Conservation (phyloP, 1,284 basidiomycete species). For the Singerocomus rubriflavus region DNA sequence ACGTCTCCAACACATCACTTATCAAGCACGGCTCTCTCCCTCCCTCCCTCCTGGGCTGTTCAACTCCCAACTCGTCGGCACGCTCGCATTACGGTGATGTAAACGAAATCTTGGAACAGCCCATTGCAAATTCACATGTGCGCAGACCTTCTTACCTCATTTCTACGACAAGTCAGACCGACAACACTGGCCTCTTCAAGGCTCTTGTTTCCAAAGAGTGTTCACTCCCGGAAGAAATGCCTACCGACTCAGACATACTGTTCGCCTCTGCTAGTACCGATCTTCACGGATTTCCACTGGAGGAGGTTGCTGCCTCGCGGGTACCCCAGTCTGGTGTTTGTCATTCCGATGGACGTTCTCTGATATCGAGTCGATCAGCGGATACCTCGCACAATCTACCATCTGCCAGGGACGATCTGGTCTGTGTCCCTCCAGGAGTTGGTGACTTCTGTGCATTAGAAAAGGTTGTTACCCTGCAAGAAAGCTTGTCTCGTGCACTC, state of each 20-base stretch:
- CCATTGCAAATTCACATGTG: neutral
- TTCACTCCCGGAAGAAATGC: neutral
- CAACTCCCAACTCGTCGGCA: slow-evolving; percentile 27
- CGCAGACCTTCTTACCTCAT: neutral
- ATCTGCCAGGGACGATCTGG: neutral
- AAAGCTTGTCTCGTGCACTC: slow-evolving; percentile 1
- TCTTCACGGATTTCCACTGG: neutral
- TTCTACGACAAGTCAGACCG: neutral
- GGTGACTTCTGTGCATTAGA: neutral
- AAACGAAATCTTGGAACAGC: slow-evolving; percentile 6
- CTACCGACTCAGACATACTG: neutral
- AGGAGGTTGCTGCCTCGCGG: slow-evolving; percentile 1
- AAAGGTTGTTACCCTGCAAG: neutral
- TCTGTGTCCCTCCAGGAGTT: neutral
- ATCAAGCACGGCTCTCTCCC: slow-evolving; percentile 15
- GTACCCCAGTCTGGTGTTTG: neutral
- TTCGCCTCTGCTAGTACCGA: neutral
- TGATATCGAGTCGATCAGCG: neutral
- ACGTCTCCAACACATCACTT: slow-evolving; percentile 19
- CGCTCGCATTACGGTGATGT: slow-evolving; percentile 20
- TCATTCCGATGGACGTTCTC: neutral
- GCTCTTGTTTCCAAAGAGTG: neutral
- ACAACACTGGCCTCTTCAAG: neutral
- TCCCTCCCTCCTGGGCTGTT: slow-evolving; percentile 17
- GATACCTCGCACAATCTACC: neutral